Percentiles rank a stretch among this genome's conserved stretches.
Conservation (phyloP, 768 basidiomycete genomes). For the Kwoniella sp. region DNA sequence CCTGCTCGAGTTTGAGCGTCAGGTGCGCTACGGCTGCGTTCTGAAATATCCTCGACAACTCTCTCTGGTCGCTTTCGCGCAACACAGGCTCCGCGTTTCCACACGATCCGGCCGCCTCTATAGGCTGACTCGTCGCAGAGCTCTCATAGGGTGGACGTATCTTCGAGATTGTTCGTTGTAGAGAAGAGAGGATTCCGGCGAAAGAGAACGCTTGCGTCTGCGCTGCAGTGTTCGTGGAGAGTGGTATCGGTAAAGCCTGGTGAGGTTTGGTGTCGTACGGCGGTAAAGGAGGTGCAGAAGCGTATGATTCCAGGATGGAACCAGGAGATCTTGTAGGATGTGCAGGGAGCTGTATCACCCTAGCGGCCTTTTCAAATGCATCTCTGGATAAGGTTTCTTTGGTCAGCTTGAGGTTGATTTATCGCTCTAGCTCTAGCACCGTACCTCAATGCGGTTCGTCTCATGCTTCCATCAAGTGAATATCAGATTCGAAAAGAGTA, state of each 20-base stretch:
- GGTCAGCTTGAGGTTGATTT: too few species aligned
- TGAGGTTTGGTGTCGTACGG: conserved; percentile 27
- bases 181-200: conserved; percentile 71
- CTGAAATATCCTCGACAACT: conserved; percentile 73
- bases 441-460: too few species aligned
- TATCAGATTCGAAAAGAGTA: background rate
- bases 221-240: conserved; percentile 14
- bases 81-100: background rate
- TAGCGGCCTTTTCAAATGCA: conserved; percentile 79
- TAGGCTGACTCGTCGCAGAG: background rate
- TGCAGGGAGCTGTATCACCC: conserved; percentile 65
- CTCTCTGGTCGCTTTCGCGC: conserved; percentile 44
- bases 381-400: too few species aligned
- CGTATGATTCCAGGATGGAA: conserved; percentile 35
- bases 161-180: conserved; percentile 64
- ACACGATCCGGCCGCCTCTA: too few species aligned
- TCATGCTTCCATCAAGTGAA: too few species aligned
- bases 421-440: too few species aligned
- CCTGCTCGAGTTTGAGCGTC: conserved; percentile 70
- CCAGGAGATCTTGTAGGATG: conserved; percentile 25
- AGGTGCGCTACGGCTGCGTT: conserved; percentile 71
- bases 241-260: conserved; percentile 31
- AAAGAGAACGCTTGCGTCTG: conserved; percentile 73
- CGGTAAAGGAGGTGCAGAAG: conserved; percentile 26
- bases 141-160: too few species aligned